Conservation (phyloP, 2,329 filamentous ascomycete species). For the Pezicula rhizophila region DNA sequence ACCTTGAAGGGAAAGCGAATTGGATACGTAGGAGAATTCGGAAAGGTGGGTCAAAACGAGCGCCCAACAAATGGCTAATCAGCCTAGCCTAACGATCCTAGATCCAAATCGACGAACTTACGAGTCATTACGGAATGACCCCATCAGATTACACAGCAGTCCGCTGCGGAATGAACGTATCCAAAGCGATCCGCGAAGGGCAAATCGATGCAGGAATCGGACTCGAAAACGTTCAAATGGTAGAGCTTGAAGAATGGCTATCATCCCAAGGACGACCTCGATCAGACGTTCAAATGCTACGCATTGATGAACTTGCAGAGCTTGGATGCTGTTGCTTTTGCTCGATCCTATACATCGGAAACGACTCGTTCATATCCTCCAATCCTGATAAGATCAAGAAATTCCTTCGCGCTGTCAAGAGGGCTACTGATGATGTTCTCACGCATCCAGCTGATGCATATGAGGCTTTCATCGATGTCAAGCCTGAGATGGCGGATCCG, state of each 20-base stretch:
- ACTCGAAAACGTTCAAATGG: slow-evolving; percentile 79
- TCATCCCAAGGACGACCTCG: slow-evolving; percentile 53
- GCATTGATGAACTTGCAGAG: slow-evolving; percentile 74
- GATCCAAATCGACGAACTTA: slow-evolving; percentile 79
- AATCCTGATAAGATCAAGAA: slow-evolving; percentile 60
- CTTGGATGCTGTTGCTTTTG: slow-evolving; percentile 82
- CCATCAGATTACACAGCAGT: slow-evolving; percentile 69
- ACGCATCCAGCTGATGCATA: slow-evolving; percentile 57
- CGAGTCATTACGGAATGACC: slow-evolving; percentile 69
- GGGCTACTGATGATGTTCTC: slow-evolving; percentile 67
- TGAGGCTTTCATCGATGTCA: slow-evolving; percentile 64
- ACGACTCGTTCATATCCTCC: slow-evolving; percentile 61
- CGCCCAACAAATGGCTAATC: not conserved
- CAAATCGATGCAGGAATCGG: slow-evolving; percentile 71
- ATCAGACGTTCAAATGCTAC: slow-evolving; percentile 70
- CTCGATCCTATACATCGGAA: slow-evolving; percentile 74
- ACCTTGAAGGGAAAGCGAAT: slow-evolving; percentile 71
- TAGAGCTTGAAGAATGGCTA: slow-evolving; percentile 74
- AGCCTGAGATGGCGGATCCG: slow-evolving; percentile 60
- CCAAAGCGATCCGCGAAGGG: slow-evolving; percentile 67
- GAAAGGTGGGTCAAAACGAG: slow-evolving; percentile 40
- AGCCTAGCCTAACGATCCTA: slow-evolving; percentile 22
- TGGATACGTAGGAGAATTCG: slow-evolving; percentile 75
- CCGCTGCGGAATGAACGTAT: slow-evolving; percentile 77
- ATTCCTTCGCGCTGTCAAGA: slow-evolving; percentile 70